Evolutionary conservation across 441 rosid species (phyloP), one percentile per base, ranked within the genome.

Genomic region (Pelargonium cotyledonis): DNA sequence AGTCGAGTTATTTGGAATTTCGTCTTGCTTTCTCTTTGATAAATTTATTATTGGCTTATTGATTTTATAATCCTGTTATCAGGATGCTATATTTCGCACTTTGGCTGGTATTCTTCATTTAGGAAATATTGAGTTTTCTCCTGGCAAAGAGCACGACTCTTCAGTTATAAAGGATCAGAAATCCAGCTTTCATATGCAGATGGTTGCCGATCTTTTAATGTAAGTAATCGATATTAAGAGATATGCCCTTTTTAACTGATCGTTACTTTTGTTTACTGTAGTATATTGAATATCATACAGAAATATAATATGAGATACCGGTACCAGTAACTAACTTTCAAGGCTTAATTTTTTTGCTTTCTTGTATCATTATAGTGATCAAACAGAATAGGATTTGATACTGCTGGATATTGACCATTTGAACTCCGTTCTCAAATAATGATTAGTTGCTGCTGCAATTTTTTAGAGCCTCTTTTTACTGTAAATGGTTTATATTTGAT

Each of bases 41-140:
- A 2, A 18, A 18, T 18, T 57, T 57, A 57, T 57, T 15, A 16
- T 55, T 7, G 18, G 21, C 11, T 18, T 18, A 78, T 77, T 67
- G 77, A 53, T 43, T 70, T 60, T 55, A 70, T 57, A 71, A 68
- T 66, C 70, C 2, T 35, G 63, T 18, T 19, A 57, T 14, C 80
- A 95, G 99, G 95, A 95, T 75, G 96, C 84, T 14, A 85, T 95
- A 76, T 95, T 95, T 70, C 89, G 88, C 35, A 88, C 90, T 77
- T 92, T 95, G 73, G 99, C 99, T 74, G 96, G 96, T 72, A 86
- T 95, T 78, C 91, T 95, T 65, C 99, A 95, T 85, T 83, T 95
- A 71, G 99, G 99, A 62, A 95, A 95, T 74, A 76, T 91, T 63
- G 92, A 89, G 77, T 91, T 95, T 76, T 80, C 76, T 21, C 91